Percentiles rank a stretch among this genome's conserved stretches.
These are phyloP conservation scores for Penicillium sp. DNA, from an alignment of 2,329 filamentous ascomycete genomes.

Conservation along the genomic window DNA sequence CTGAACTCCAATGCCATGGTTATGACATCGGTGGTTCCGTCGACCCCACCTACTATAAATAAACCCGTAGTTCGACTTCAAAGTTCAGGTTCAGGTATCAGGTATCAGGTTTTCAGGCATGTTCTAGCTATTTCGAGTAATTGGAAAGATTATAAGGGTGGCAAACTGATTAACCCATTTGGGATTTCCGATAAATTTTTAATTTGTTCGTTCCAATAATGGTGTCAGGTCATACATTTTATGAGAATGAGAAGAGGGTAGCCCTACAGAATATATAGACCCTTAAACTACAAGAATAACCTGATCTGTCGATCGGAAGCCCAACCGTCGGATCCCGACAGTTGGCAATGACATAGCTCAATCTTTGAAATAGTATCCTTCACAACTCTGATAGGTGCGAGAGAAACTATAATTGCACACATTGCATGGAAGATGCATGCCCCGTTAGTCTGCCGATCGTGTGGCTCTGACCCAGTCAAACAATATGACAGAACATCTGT, in stretches of 20 bases:
- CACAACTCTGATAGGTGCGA: slow-evolving; percentile 14
- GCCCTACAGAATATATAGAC: background rate
- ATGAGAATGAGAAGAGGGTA: background rate
- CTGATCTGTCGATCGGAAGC: background rate
- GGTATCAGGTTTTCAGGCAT: too few relatives aligned
- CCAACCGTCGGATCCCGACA: background rate
- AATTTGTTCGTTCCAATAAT: background rate
- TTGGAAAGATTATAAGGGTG: background rate
- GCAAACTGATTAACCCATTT: background rate
- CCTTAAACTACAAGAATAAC: background rate
- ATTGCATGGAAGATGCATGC: slow-evolving; percentile 14
- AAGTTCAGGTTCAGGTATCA: background rate
- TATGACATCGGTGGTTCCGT: slow-evolving; percentile 17
- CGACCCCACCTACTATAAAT: slow-evolving; percentile 11
- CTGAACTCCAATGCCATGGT: slow-evolving; percentile 5
- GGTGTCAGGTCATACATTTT: background rate
- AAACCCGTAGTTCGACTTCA: background rate
- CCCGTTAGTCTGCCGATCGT: slow-evolving; percentile 13
- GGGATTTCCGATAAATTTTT: background rate
- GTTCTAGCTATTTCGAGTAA: background rate
- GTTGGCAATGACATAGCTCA: slow-evolving; percentile 6
- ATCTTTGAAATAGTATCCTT: background rate
- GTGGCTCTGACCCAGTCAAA: slow-evolving; percentile 5
- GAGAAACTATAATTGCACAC: slow-evolving; percentile 9
- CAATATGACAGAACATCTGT: slow-evolving; percentile 16